Base-by-base conservation (phyloP, 2,329 filamentous ascomycete genomes). In the Juglanconis sp. region DNA sequence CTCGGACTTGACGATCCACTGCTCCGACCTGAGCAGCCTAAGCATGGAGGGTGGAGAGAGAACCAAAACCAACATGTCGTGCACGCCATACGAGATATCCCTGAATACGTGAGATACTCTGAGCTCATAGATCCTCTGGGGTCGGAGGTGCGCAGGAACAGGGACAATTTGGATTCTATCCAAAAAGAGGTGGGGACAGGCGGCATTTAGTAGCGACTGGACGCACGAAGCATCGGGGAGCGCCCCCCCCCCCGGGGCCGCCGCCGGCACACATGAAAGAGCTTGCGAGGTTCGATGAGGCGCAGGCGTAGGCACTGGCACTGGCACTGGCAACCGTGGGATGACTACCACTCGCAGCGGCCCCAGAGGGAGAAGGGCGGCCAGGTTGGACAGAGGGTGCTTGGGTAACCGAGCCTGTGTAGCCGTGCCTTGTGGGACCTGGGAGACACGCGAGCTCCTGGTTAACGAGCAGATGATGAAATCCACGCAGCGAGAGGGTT, bases 11-110 rank as follows among this genome's bases (percentile, higher is more conserved):
- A 79, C 70, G 47, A 77, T 73, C 40, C 69, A 73, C 52, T 75
- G 74, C 66, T 84, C 81, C 53, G 71, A 78, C 35, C 81, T 76
- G 36, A 84, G 71, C 34, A 81, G 70, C 57, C 76, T 75, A 53
- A 76, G 68, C 60, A 75, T 72, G n/a, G 73, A 65, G 40, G 73
- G 69, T 6, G 78, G 78, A n/a, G 79, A 69, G 4, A 81, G 66
- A 40, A 76, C 73, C 46, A 83, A 71, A 34, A 77, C 62, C 31
- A 83, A 66, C 9, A 65, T 69, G 15, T 73, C 72, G 7, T 73
- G 74, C 52, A 32, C 38, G 31, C 31, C 32, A n/a, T 9, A n/a
- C 13, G 36, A 47, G 47, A 32, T 15, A 32, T 51, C 32, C 13
- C 32, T 2, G 5, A 13, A 8, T 1, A 17, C 31, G 24, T 24